Percentiles rank a stretch among this genome's conserved stretches.
phyloP scores from a whole-genome alignment of 768 basidiomycete species.

The Termitomyces sp. region DNA sequence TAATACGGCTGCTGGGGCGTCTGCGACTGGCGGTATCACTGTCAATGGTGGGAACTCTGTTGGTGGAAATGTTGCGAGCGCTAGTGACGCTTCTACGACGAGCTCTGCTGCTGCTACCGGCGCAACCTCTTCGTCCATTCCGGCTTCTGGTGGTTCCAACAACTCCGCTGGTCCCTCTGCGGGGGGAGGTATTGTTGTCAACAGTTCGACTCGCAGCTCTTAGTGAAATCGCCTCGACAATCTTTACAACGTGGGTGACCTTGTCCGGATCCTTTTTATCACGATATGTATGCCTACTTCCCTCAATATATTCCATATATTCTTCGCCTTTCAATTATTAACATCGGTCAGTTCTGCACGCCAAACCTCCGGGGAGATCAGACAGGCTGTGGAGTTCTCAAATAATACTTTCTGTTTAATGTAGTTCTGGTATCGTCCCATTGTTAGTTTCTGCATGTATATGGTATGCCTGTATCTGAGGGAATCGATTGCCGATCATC shows the following conservation, averaged over 20 bases:
- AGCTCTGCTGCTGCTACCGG: not conserved
- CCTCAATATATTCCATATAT: not conserved
- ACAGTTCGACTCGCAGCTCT: not conserved
- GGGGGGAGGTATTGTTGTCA: conserved; percentile 36
- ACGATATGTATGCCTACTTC: conserved; percentile 1
- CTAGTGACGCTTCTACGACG: conserved; percentile 2
- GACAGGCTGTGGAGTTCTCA: conserved; percentile 4
- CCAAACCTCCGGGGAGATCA: conserved; percentile 9
- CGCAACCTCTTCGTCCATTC: not conserved
- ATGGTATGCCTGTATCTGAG: not conserved
- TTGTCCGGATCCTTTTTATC: not conserved
- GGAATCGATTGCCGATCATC: not conserved
- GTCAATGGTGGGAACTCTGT: conserved; percentile 32
- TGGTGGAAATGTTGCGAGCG: not conserved
- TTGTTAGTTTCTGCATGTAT: not conserved
- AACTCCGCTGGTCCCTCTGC: conserved; percentile 24
- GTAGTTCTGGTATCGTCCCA: not conserved
- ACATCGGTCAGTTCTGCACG: conserved; percentile 1
- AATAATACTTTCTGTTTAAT: not conserved
- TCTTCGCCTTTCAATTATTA: not conserved
- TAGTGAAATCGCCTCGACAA: conserved; percentile 29
- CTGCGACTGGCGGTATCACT: not conserved
- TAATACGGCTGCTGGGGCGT: too few species aligned
- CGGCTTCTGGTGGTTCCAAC: conserved; percentile 4
- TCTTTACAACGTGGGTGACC: not conserved